Evolutionary conservation across 768 basidiomycete species (phyloP).

Genomic region (Collybiopsis confluens): DNA sequence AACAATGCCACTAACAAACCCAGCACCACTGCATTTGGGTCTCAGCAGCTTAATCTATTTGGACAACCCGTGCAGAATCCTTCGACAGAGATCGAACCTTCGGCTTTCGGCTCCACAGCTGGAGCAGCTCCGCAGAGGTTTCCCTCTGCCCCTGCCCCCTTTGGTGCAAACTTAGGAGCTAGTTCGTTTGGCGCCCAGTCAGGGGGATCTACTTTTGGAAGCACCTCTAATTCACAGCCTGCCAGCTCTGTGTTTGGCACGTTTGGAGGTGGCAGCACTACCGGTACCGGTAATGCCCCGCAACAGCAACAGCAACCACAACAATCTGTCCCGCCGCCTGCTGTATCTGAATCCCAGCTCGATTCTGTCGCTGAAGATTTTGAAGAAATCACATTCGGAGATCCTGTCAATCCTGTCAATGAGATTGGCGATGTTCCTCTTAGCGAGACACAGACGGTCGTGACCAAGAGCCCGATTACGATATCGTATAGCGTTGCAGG

Average conservation of each 20-base stretch:
- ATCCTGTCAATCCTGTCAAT: conserved; percentile 19
- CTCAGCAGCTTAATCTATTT: no score
- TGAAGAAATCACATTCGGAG: conserved; percentile 20
- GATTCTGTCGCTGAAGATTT: not conserved
- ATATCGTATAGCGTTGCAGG: conserved; percentile 49
- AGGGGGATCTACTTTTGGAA: not conserved
- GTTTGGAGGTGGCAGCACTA: no score
- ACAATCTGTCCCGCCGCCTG: not conserved
- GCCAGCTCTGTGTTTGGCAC: no score
- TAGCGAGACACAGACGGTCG: conserved; percentile 33
- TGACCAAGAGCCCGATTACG: conserved; percentile 49
- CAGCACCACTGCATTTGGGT: not conserved
- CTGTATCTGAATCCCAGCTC: not conserved
- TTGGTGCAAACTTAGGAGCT: not conserved
- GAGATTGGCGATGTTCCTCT: conserved; percentile 7
- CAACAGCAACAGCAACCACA: not conserved
- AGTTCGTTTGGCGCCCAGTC: not conserved
- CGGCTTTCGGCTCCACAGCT: not conserved
- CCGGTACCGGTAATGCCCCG: no score
- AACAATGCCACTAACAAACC: not conserved
- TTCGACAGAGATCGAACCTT: no score
- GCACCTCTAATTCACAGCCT: no score
- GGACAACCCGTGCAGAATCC: no score
- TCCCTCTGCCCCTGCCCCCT: no score
- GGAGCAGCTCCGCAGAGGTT: no score